Conservation (phyloP, 1,284 basidiomycete species). For the Ganoderma sinense region DNA sequence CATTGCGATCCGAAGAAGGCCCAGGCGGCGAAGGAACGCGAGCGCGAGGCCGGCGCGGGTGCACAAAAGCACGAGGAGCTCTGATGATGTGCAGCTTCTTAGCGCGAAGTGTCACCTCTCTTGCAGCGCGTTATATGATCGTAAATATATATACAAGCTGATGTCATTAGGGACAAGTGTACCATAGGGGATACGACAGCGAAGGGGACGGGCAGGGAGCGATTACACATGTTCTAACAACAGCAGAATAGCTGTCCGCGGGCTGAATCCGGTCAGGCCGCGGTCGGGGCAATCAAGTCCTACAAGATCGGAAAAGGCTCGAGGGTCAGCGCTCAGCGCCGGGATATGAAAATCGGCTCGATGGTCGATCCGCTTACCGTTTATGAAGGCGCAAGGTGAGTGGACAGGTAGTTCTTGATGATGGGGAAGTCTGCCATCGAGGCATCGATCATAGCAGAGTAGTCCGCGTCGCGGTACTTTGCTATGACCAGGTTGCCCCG, state of each 20-base stretch:
- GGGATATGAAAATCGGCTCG: slow-evolving; percentile 7
- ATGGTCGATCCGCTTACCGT: slow-evolving; percentile 5
- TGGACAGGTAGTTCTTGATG: slow-evolving; percentile 77
- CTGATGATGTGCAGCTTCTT: slow-evolving; percentile 32
- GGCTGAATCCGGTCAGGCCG: background rate
- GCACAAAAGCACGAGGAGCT: slow-evolving; percentile 46
- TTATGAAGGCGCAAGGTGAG: slow-evolving; percentile 56
- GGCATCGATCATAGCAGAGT: slow-evolving; percentile 71
- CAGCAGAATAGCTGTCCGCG: slow-evolving; percentile 11
- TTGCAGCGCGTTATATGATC: slow-evolving; percentile 26
- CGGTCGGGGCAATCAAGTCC: background rate
- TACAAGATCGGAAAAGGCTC: background rate
- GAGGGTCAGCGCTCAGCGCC: slow-evolving; percentile 1
- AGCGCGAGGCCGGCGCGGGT: slow-evolving; percentile 31
- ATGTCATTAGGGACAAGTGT: slow-evolving; percentile 26
- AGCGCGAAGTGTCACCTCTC: slow-evolving; percentile 17
- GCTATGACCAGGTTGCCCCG: slow-evolving; percentile 79
- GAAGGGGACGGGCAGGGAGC: slow-evolving; percentile 20
- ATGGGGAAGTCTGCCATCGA: slow-evolving; percentile 85
- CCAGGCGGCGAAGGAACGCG: slow-evolving; percentile 28
- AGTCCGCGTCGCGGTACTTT: slow-evolving; percentile 75
- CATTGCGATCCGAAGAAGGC: slow-evolving; percentile 76
- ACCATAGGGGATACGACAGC: slow-evolving; percentile 21
- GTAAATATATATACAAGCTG: slow-evolving; percentile 23
- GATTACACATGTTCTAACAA: slow-evolving; percentile 11